Evolutionary conservation across 2,329 filamentous ascomycete genomes (phyloP).

Genomic region (Aschersonia sp.): DNA sequence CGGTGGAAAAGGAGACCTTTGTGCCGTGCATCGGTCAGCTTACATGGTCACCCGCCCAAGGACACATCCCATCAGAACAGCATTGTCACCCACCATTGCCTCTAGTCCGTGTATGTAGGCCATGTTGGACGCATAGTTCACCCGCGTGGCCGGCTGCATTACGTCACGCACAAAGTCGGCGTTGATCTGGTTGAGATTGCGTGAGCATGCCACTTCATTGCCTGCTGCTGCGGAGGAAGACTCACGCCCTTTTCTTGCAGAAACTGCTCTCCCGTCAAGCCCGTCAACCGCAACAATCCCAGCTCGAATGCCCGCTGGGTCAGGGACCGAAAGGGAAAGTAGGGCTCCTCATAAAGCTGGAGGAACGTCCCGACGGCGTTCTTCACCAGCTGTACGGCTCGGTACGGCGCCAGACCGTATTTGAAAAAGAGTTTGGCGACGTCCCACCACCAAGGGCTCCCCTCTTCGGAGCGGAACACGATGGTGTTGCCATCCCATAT

Average conservation of each 20-base stretch:
- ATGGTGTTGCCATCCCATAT: slow-evolving; percentile 76
- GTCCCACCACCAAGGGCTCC: slow-evolving; percentile 61
- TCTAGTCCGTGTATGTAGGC: slow-evolving; percentile 77
- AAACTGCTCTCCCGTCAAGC: slow-evolving; percentile 58
- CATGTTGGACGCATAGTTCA: slow-evolving; percentile 90
- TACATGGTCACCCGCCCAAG: background rate
- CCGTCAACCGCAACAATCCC: slow-evolving; percentile 50
- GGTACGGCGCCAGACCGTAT: slow-evolving; percentile 68
- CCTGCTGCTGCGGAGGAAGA: background rate
- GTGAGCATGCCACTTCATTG: background rate
- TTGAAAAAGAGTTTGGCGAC: slow-evolving; percentile 66
- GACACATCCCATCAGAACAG: background rate
- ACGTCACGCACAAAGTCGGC: slow-evolving; percentile 61
- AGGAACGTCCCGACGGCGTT: slow-evolving; percentile 58
- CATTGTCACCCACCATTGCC: slow-evolving; percentile 46
- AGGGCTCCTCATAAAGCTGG: slow-evolving; percentile 62
- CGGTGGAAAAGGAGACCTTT: slow-evolving; percentile 70
- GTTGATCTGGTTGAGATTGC: slow-evolving; percentile 31
- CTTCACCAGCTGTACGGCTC: slow-evolving; percentile 59
- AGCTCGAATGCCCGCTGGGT: slow-evolving; percentile 52
- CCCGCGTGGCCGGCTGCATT: slow-evolving; percentile 77
- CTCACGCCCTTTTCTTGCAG: slow-evolving; percentile 44
- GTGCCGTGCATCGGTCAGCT: background rate
- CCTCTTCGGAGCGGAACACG: slow-evolving; percentile 48
- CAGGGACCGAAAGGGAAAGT: slow-evolving; percentile 74